Evolutionary conservation across 805 yeast genomes (phyloP), one percentile per base, ranked within the genome.

Genomic region (Wickerhamiella alocasiicola): DNA sequence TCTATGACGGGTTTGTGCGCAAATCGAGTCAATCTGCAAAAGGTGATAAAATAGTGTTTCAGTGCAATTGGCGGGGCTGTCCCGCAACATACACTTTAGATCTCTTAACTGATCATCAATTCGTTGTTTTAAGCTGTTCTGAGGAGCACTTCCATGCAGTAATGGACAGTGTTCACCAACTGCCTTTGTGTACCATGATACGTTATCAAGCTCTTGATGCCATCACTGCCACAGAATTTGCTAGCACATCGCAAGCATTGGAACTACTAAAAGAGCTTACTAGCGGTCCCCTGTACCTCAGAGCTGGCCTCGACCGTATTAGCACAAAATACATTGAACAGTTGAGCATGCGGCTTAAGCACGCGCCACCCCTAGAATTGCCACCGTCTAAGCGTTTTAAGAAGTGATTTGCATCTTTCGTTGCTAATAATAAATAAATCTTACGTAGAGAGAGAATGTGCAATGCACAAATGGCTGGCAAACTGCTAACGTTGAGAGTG

Each of bases 111-210:
- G 24, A 24, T 4, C 30, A 30, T 4, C 41, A 37, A 20, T 9
- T 24, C 9, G 18, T 37, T 3, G 13, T 37, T 12, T 5, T 37
- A 24, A 20, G 15, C 13, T 21, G 33, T 5, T 20, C 9, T 5
- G 25, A 37, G 3, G 41, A 37, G 25, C 41, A 37, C 24, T 24
- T 29, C 18, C 41, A 37, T 18, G 16, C 41, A n/a, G 30, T 37
- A 15, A 30, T 37, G 35, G 41, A 37, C 28, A 28, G 33, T 3
- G 41, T 37, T 4, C 23, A 11, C n/a, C 41, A 37, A 30, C 25
- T 29, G 29, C 41, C 41, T 3, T 6, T 30, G 16, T 37, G 35
- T 15, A 23, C 41, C 9, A 9, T 37, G 9, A 24, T 37, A 2
- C 27, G 35, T 12, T 37, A 30, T 21, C 41, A 37, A 20, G 41